Percentiles rank a stretch among this genome's conserved stretches.
phyloP scores from a whole-genome alignment of 768 basidiomycete genomes.

The Amylocystis lapponica region DNA sequence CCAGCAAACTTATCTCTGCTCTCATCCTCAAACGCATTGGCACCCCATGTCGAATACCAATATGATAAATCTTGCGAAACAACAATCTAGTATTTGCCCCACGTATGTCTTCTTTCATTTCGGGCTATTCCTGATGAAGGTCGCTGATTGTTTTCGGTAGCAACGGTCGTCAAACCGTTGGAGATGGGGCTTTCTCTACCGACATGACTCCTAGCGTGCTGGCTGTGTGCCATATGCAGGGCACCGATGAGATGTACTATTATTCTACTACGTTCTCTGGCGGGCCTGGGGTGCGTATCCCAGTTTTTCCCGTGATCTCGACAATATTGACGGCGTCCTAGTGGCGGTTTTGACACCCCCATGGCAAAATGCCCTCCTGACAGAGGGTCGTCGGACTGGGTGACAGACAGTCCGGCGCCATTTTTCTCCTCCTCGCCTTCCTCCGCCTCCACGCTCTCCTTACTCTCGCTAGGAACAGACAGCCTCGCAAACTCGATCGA shows the following conservation, averaged over 20 bases:
- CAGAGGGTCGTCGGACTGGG: conserved; percentile 91
- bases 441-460: conserved; percentile 37
- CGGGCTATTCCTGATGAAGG: too few relatives aligned
- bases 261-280: conserved; percentile 94
- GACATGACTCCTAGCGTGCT: conserved; percentile 74
- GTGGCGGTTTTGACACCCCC: conserved; percentile 96
- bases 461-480: conserved; percentile 33
- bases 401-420: conserved; percentile 89
- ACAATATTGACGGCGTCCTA: conserved; percentile 24
- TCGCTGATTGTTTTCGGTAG: conserved; percentile 36
- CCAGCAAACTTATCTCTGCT: not conserved
- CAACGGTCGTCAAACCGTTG: conserved; percentile 96
- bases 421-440: conserved; percentile 27
- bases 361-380: conserved; percentile 91
- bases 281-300: conserved; percentile 71
- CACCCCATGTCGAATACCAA: conserved; percentile 73
- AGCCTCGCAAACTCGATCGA: conserved; percentile 18
- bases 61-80: conserved; percentile 67
- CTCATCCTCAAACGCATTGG: conserved; percentile 59
- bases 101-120: conserved; percentile 44
- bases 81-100: conserved; percentile 93
- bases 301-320: not conserved
- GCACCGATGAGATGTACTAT: conserved; percentile 79
- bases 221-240: conserved; percentile 81
- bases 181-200: conserved; percentile 86